phyloP scores from a whole-genome alignment of 1,284 basidiomycete species.

The Trametes versicolor region DNA sequence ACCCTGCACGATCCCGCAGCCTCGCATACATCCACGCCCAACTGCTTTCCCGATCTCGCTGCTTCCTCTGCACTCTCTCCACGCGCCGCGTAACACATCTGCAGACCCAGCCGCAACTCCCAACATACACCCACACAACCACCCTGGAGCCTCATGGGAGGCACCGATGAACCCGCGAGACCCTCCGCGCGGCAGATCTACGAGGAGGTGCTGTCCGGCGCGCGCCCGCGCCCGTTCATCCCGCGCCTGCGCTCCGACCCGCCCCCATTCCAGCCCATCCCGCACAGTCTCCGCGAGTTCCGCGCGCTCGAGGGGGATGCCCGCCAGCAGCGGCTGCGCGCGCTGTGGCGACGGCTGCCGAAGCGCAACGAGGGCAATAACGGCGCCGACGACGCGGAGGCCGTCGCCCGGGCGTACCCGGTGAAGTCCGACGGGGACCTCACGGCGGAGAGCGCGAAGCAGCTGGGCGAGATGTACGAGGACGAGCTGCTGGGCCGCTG shows the following conservation, averaged over 20 bases:
- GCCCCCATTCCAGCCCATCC: slow-evolving; percentile 49
- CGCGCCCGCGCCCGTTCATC: slow-evolving; percentile 63
- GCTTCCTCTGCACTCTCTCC: slow-evolving; percentile 14
- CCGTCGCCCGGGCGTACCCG: slow-evolving; percentile 40
- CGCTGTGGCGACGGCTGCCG: slow-evolving; percentile 70
- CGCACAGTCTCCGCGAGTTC: slow-evolving; percentile 68
- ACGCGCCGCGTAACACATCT: slow-evolving; percentile 19
- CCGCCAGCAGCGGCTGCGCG: slow-evolving; percentile 65
- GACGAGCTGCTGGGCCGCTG: slow-evolving; percentile 78
- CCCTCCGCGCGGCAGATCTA: slow-evolving; percentile 56
- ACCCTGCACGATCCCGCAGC: slow-evolving; percentile 16
- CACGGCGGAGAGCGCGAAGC: slow-evolving; percentile 74
- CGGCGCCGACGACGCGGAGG: slow-evolving; percentile 39
- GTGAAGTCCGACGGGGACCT: slow-evolving; percentile 50
- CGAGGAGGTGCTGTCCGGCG: slow-evolving; percentile 60
- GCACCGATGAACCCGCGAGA: slow-evolving; percentile 28
- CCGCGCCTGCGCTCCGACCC: slow-evolving; percentile 67
- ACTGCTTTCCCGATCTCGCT: slow-evolving; percentile 10
- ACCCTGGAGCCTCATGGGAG: slow-evolving; percentile 27
- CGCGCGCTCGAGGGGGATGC: slow-evolving; percentile 69
- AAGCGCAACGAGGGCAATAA: slow-evolving; percentile 35
- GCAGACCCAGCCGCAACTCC: slow-evolving; percentile 3
- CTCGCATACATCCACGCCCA: neutral
- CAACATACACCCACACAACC: slow-evolving; percentile 16
- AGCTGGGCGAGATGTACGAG: slow-evolving; percentile 78